Conservation (phyloP, 2,329 filamentous ascomycete genomes). For the Myriosclerotinia curreyana region DNA sequence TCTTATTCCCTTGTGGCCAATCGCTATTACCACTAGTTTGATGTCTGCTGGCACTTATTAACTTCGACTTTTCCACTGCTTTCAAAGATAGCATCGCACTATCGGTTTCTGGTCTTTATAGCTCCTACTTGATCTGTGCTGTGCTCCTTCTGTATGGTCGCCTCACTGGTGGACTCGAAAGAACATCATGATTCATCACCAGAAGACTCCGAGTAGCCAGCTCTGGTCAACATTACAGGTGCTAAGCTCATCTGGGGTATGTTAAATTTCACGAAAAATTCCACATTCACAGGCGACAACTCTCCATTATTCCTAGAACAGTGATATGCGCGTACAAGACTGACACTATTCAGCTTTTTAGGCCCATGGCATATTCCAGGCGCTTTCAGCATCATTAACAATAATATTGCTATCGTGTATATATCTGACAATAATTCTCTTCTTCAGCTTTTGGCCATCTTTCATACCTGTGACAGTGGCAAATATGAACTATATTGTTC, state of each 20-base stretch:
- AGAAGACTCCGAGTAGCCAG: constrained; percentile 1
- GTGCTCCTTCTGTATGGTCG: constrained; percentile 23
- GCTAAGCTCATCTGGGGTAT: constrained; percentile 20
- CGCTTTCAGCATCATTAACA: constrained; percentile 43
- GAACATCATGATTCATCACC: no score
- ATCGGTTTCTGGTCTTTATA: constrained; percentile 19
- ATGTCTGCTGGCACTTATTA: constrained; percentile 41
- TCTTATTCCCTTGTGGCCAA: constrained; percentile 14
- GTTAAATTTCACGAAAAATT: neutral
- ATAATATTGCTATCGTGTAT: constrained; percentile 43
- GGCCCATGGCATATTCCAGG: constrained; percentile 35
- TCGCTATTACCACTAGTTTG: constrained; percentile 11
- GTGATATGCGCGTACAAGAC: neutral
- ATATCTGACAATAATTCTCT: constrained; percentile 42
- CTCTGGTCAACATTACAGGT: constrained; percentile 13
- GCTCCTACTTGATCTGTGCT: constrained; percentile 20
- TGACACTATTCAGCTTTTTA: neutral
- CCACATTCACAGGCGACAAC: neutral
- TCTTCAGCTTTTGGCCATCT: constrained; percentile 49
- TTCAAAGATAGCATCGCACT: constrained; percentile 53
- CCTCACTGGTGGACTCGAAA: constrained; percentile 9
- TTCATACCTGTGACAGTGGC: constrained; percentile 39
- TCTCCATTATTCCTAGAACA: neutral
- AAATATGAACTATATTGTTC: constrained; percentile 46
- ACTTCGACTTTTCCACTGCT: constrained; percentile 48